A percentile compares a stretch with the other conserved stretches of the same genome.
phyloP scores from a whole-genome alignment of 805 yeast species.

The Sugiyamaella chiloensis region DNA sequence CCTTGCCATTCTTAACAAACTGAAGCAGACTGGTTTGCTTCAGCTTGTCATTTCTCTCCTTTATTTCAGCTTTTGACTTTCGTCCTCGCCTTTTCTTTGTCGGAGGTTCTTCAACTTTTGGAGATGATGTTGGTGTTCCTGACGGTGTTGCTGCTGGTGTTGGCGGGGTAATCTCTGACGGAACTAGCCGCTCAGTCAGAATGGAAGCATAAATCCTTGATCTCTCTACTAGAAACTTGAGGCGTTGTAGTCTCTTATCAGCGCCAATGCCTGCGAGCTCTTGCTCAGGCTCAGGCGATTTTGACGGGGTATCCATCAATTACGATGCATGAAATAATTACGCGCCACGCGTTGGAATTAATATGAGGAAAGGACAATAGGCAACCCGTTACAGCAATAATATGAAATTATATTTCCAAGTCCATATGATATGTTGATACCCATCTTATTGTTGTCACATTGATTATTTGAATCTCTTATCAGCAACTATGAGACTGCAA shows the following conservation, averaged over 20 bases:
- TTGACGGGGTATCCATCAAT: conserved; percentile 8
- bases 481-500: too few relatives aligned
- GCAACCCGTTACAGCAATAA: background rate
- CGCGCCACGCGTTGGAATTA: conserved; percentile 5
- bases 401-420: too few relatives aligned
- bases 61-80: conserved; percentile 6
- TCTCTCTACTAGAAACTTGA: conserved; percentile 75
- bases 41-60: background rate
- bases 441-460: too few relatives aligned
- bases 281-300: background rate
- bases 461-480: too few relatives aligned
- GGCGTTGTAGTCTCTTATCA: conserved; percentile 59
- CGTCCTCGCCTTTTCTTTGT: conserved; percentile 7
- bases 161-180: conserved; percentile 8
- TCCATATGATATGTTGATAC: too few relatives aligned
- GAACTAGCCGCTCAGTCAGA: conserved; percentile 67
- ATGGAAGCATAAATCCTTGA: conserved; percentile 86
- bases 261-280: conserved; percentile 37
- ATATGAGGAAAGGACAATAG: background rate
- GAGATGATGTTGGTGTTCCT: conserved; percentile 20
- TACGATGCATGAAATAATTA: conserved; percentile 3
- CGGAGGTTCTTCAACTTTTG: conserved; percentile 6
- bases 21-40: conserved; percentile 9
- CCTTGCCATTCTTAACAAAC: conserved; percentile 18
- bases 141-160: conserved; percentile 8